Conservation (phyloP, 768 basidiomycete species). For the Crassisporium funariophilum region DNA sequence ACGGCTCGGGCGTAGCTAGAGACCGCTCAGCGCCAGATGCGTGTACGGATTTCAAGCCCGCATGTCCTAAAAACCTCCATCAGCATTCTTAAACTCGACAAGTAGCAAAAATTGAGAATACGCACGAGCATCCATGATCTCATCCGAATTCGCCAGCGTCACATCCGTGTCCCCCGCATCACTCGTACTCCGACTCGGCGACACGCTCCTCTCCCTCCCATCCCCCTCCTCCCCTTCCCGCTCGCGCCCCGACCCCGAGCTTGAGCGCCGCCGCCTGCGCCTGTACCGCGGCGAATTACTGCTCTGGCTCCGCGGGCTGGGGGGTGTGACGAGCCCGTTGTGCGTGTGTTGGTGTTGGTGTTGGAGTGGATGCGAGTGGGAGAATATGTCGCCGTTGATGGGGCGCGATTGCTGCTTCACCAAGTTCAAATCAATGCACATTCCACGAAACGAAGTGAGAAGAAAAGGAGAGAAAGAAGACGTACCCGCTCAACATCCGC, state of each 20-base stretch:
- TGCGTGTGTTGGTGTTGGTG: not conserved
- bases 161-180: conserved; percentile 20
- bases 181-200: conserved; percentile 4
- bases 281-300: conserved; percentile 3
- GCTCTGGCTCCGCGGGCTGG: conserved; percentile 3
- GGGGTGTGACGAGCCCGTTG: no score
- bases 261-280: not conserved
- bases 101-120: no score
- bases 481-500: conserved; percentile 29
- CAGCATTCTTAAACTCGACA: no score
- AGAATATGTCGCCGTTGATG: no score
- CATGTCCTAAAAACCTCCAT: not conserved
- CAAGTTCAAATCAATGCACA: no score
- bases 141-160: conserved; percentile 17
- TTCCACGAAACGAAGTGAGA: no score
- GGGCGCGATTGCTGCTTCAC: no score
- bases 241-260: not conserved
- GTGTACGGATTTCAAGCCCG: no score
- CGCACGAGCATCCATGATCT: conserved; percentile 28
- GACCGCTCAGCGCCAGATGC: conserved; percentile 12
- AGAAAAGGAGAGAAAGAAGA: no score
- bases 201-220: not conserved
- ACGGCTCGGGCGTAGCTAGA: conserved; percentile 29
- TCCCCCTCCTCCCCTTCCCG: not conserved
- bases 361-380: not conserved